Conservation (phyloP, 805 yeast species). For the Candida nemodendra region DNA sequence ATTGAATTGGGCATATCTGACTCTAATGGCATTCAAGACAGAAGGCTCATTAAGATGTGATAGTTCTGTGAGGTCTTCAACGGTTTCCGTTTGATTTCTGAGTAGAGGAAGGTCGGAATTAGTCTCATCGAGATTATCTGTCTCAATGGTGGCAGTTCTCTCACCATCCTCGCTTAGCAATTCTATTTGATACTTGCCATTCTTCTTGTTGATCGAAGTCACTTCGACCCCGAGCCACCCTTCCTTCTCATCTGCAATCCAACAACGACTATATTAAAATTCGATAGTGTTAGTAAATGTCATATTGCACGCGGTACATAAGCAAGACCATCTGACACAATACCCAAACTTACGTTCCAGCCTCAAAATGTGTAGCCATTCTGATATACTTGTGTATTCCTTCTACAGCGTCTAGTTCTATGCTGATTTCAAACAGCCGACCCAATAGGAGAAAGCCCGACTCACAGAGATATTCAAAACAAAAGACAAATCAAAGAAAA, state of each 20-base stretch:
- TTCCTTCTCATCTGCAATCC: conserved; percentile 71
- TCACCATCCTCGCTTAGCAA: conserved; percentile 53
- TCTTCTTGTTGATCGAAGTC: conserved; percentile 39
- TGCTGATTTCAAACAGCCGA: too few relatives aligned
- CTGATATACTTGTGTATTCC: not conserved
- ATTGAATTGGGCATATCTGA: conserved; percentile 83
- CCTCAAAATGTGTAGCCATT: conserved; percentile 37
- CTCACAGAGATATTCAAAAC: too few relatives aligned
- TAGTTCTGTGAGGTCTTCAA: conserved; percentile 89
- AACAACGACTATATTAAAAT: conserved; percentile 54
- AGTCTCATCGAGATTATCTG: conserved; percentile 48
- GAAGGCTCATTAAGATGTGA: conserved; percentile 96
- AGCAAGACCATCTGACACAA: too few relatives aligned
- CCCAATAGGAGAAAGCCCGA: too few relatives aligned
- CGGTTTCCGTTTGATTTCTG: conserved; percentile 90
- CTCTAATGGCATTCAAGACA: conserved; percentile 87
- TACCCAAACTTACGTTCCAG: conserved; percentile 54
- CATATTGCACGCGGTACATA: too few relatives aligned
- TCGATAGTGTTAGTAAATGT: conserved; percentile 9
- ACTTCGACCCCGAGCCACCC: conserved; percentile 80
- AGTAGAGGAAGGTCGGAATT: conserved; percentile 68
- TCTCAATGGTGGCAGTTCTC: conserved; percentile 45
- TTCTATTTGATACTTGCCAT: conserved; percentile 47
- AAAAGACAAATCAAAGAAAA: too few relatives aligned
- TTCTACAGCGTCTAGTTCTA: too few relatives aligned